A percentile compares a stretch with the other conserved stretches of the same genome.
Evolutionary conservation across 2,329 filamentous ascomycete genomes (phyloP).

Genomic region (Fusarium scirpi): DNA sequence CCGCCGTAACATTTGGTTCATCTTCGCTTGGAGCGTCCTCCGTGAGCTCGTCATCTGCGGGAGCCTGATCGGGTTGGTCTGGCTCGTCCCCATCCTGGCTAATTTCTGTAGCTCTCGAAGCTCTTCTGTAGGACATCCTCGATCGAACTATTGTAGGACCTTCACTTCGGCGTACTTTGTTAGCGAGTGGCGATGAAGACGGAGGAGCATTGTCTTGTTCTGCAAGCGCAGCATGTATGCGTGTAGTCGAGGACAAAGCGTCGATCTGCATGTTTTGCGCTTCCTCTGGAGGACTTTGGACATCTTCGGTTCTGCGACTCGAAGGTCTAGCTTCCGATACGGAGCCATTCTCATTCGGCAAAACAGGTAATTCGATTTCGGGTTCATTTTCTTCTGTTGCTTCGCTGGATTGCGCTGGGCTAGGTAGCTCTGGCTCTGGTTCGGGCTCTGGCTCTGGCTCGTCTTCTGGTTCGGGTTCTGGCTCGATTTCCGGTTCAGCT

Average conservation of each 20-base stretch:
- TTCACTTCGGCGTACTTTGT: conserved; percentile 56
- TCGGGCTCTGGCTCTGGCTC: conserved; percentile 3
- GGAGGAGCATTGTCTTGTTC: conserved; percentile 47
- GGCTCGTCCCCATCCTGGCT: conserved; percentile 51
- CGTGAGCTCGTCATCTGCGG: conserved; percentile 28
- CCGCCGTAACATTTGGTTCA: conserved; percentile 10
- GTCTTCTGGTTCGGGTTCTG: background rate
- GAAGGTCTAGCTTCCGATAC: conserved; percentile 24
- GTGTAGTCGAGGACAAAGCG: conserved; percentile 55
- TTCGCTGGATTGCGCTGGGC: conserved; percentile 20
- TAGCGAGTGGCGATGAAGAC: conserved; percentile 58
- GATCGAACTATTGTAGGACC: conserved; percentile 50
- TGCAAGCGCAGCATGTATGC: conserved; percentile 57
- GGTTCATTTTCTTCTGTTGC: conserved; percentile 13
- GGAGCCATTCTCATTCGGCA: conserved; percentile 29
- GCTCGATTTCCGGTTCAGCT: background rate
- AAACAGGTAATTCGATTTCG: conserved; percentile 39
- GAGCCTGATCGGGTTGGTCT: conserved; percentile 30
- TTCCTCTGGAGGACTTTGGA: conserved; percentile 64
- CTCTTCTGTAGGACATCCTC: conserved; percentile 42
- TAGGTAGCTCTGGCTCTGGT: conserved; percentile 17
- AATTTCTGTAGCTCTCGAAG: conserved; percentile 32
- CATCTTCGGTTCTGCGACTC: conserved; percentile 38
- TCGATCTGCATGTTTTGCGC: conserved; percentile 56
- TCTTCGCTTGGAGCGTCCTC: conserved; percentile 5